A percentile compares a stretch with the other conserved stretches of the same genome.
These are phyloP conservation scores for Kokia cookei DNA, from an alignment of 441 rosid species.

Conservation along the genomic window DNA sequence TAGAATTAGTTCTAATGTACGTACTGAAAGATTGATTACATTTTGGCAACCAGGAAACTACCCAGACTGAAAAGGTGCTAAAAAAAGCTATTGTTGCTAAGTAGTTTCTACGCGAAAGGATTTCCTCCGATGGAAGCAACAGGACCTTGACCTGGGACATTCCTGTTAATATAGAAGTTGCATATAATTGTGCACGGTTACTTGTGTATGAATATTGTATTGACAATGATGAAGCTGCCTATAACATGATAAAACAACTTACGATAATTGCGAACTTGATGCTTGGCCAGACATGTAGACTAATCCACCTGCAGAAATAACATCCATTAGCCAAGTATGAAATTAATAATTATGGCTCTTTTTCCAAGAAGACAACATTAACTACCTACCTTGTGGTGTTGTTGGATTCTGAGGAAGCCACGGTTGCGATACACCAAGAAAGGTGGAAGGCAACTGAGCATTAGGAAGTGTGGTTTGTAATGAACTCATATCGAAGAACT, in stretches of 20 bases:
- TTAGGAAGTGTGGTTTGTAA: constrained; percentile 65
- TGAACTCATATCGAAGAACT: constrained; percentile 85
- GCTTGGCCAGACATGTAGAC: constrained; percentile 55
- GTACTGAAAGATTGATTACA: neutral
- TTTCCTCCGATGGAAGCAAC: constrained; percentile 81
- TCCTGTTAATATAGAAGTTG: constrained; percentile 29
- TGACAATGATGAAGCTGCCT: neutral
- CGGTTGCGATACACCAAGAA: constrained; percentile 43
- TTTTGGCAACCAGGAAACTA: constrained; percentile 6
- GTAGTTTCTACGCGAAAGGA: constrained; percentile 62
- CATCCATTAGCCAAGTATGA: neutral
- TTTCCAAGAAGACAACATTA: neutral
- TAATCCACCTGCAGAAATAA: constrained; percentile 59
- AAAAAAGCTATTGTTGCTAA: constrained; percentile 1
- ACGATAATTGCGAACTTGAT: constrained; percentile 59
- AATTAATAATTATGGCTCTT: neutral
- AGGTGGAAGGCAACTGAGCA: constrained; percentile 38
- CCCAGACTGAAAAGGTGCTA: constrained; percentile 3
- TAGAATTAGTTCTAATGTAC: neutral
- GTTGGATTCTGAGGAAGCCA: constrained; percentile 75
- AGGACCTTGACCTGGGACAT: constrained; percentile 54
- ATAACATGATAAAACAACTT: constrained; percentile 26
- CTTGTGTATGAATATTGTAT: neutral
- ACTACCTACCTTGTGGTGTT: constrained; percentile 69
- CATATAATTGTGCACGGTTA: neutral